These are phyloP conservation scores for Tylopilus subfusipes DNA, from an alignment of 768 basidiomycete genomes.

Conservation along the genomic window DNA sequence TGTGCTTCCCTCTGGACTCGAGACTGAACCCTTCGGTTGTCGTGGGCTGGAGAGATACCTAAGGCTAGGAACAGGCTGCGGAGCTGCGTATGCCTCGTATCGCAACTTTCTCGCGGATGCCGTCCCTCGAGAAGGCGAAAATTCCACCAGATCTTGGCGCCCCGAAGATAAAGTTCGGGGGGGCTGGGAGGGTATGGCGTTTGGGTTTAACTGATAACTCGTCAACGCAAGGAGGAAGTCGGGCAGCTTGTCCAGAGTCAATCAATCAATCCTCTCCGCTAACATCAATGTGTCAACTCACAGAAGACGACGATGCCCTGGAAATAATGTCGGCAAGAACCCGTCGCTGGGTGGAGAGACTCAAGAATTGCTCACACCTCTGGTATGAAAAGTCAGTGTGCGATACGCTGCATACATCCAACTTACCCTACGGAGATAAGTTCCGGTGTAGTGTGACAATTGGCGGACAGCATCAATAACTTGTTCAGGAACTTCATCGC, in stretches of 20 bases:
- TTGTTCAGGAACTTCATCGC: constrained; percentile 49
- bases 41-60: constrained; percentile 32
- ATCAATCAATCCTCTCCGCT: neutral
- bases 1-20: constrained; percentile 34
- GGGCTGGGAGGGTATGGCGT: constrained; percentile 3
- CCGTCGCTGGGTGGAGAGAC: constrained; percentile 42
- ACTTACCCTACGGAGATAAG: constrained; percentile 58
- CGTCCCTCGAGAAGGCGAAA: constrained; percentile 24
- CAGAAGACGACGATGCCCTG: constrained; percentile 53
- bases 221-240: constrained; percentile 60
- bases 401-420: neutral
- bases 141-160: constrained; percentile 16
- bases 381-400: constrained; percentile 28
- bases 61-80: constrained; percentile 48
- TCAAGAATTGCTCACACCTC: constrained; percentile 71
- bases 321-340: constrained; percentile 46
- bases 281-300: constrained; percentile 30
- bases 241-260: constrained; percentile 51
- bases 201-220: constrained; percentile 22
- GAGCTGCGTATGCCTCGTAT: constrained; percentile 69
- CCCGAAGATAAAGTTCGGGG: constrained; percentile 8
- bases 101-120: constrained; percentile 49
- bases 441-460: constrained; percentile 42
- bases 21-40: constrained; percentile 34
- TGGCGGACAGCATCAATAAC: constrained; percentile 41